A percentile compares a stretch with the other conserved stretches of the same genome.
Conservation (phyloP, 495 filamentous ascomycete genomes). For the Tuber aestivum region DNA sequence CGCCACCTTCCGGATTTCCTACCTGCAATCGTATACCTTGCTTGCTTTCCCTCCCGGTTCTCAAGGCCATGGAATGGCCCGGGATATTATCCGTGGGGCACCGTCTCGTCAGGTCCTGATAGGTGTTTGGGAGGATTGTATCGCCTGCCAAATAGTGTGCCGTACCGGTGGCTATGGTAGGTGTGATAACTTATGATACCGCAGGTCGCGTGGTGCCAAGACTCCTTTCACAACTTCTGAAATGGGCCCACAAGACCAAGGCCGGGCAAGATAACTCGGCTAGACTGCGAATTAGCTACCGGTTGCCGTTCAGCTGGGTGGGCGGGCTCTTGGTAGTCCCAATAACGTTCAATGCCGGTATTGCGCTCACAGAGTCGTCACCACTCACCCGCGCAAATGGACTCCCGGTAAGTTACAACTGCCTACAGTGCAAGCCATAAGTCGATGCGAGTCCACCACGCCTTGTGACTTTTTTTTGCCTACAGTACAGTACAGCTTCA, state of each 20-base stretch:
- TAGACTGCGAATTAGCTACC: background rate
- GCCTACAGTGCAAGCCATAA: background rate
- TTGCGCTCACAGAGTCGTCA: background rate
- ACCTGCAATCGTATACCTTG: background rate
- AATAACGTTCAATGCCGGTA: background rate
- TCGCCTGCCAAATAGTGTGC: no score
- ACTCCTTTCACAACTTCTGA: background rate
- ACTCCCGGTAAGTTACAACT: background rate
- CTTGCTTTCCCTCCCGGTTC: no score
- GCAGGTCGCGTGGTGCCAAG: conserved; percentile 1
- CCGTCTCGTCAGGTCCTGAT: background rate
- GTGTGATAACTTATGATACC: background rate
- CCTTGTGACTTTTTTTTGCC: background rate
- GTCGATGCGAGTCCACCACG: background rate
- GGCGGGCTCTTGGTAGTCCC: no score
- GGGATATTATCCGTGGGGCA: background rate
- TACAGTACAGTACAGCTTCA: background rate
- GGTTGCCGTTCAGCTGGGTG: background rate
- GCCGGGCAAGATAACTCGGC: background rate
- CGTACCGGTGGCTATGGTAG: background rate
- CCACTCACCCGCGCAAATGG: background rate
- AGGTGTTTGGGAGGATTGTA: background rate
- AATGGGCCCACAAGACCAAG: background rate
- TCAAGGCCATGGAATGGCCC: background rate
- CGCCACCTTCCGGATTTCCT: background rate